These are phyloP conservation scores for Phoma sp. DNA, from an alignment of 2,329 filamentous ascomycete species.

Conservation along the genomic window DNA sequence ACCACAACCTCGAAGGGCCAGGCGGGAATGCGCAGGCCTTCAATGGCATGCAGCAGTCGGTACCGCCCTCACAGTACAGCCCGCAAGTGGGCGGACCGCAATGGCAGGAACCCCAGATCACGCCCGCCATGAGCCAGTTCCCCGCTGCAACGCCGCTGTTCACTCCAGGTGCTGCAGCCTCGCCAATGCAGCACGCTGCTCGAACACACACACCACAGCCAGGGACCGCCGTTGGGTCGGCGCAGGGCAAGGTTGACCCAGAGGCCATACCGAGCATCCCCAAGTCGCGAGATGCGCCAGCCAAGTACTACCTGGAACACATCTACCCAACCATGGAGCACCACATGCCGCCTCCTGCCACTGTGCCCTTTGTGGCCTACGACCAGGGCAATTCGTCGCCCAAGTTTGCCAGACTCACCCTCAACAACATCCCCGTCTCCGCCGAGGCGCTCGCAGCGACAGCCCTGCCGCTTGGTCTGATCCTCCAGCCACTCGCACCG, in stretches of 20 bases:
- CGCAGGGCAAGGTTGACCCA: conserved; percentile 80
- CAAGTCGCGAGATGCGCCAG: conserved; percentile 79
- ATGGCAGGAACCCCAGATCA: conserved; percentile 53
- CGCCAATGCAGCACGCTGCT: conserved; percentile 49
- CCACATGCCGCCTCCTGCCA: conserved; percentile 86
- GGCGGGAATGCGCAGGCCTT: conserved; percentile 71
- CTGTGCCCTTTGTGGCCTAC: conserved; percentile 88
- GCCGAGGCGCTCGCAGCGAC: conserved; percentile 81
- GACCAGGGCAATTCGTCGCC: conserved; percentile 97
- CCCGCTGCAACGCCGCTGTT: conserved; percentile 66
- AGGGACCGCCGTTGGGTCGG: conserved; percentile 60
- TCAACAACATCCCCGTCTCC: conserved; percentile 91
- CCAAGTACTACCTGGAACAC: conserved; percentile 84
- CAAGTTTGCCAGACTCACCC: conserved; percentile 87
- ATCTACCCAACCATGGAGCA: conserved; percentile 96
- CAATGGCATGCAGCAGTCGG: conserved; percentile 70
- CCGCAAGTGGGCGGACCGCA: conserved; percentile 45
- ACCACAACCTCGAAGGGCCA: conserved; percentile 82
- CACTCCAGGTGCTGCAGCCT: conserved; percentile 48
- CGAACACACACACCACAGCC: conserved; percentile 32
- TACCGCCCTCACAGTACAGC: conserved; percentile 63
- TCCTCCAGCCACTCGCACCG: conserved; percentile 86
- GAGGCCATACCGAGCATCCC: conserved; percentile 95
- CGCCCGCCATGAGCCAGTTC: conserved; percentile 65
- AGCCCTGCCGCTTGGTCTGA: conserved; percentile 82